A percentile compares a stretch with the other conserved stretches of the same genome.
These are phyloP conservation scores for Tylopilus sp. DNA, from an alignment of 768 basidiomycete genomes.

Conservation along the genomic window DNA sequence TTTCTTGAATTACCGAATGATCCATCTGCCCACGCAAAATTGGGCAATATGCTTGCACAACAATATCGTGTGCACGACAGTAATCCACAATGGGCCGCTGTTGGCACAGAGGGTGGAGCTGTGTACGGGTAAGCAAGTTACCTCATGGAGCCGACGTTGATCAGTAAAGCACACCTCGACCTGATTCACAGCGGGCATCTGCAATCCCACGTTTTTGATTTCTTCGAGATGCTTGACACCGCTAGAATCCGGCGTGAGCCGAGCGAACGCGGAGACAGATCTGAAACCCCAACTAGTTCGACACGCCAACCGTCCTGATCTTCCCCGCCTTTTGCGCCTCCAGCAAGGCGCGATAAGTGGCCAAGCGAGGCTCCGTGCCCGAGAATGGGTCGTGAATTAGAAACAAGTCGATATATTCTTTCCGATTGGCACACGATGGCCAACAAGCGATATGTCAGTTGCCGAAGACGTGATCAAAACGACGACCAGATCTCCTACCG, in stretches of 20 bases:
- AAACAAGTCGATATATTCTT: conserved; percentile 70
- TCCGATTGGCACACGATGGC: neutral
- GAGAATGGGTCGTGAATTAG: conserved; percentile 73
- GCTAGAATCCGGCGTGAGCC: conserved; percentile 35
- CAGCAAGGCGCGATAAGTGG: conserved; percentile 66
- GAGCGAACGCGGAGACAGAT: neutral
- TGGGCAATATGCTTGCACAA: conserved; percentile 75
- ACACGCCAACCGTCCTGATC: conserved; percentile 72
- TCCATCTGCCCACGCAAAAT: conserved; percentile 58
- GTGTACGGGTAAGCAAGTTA: conserved; percentile 7
- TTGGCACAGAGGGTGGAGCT: conserved; percentile 84
- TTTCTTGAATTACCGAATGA: conserved; percentile 46
- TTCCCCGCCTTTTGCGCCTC: conserved; percentile 63
- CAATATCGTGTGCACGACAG: conserved; percentile 56
- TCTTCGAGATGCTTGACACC: conserved; percentile 72
- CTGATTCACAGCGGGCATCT: conserved; percentile 74
- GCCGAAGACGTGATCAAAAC: conserved; percentile 5
- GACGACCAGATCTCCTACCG: conserved; percentile 37
- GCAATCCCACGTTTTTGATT: conserved; percentile 57
- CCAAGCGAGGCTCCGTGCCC: conserved; percentile 62
- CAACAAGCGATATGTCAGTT: conserved; percentile 4
- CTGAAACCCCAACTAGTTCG: conserved; percentile 62
- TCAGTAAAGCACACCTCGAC: conserved; percentile 53
- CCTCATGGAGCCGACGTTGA: neutral
- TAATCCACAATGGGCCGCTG: conserved; percentile 76